Evolutionary conservation across 2,329 filamentous ascomycete species (phyloP), one percentile per base, ranked within the genome.

Genomic region (Aspergillus ochraceus): DNA sequence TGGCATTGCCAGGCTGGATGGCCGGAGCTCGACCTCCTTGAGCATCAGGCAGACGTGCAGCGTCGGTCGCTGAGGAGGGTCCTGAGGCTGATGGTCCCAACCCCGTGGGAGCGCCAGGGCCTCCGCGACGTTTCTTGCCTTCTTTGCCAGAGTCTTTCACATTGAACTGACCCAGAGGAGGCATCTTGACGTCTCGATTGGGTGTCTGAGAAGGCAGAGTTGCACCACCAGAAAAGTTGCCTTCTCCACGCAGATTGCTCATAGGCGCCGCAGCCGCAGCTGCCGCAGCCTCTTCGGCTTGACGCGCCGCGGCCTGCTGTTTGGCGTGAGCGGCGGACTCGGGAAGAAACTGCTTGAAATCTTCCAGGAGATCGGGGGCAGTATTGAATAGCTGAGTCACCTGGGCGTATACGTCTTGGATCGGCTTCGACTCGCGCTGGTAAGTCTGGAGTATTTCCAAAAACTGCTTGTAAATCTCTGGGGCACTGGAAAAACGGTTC

Each of bases 391-490:
- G 82, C 32, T 90, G 90, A 0, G 96, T 99, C 24, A 99, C 95
- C 76, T 99, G 95, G 1, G 91, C 90, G 75, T 99, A 99, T 3
- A 99, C 95, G 76, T 99, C 95, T 74, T 97, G 93, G 42, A 99
- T 99, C 0, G 95, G 96, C 73, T 98, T 98, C 55, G 95, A 96
- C 75, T 99, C 95, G 59, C 95, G 87, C 76, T 99, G 95, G 70
- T 99, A 99, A 2, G 95, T 99, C 77, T 99, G 95, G 50, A 99
- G 81, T 52, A 99, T 99, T 75, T 99, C 95, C 30, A 99, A 84
- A 72, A 99, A 99, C 73, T 99, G 94, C 76, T 99, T 99, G 81
- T 99, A 99, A 63, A 99, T 98, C 74, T 99, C 95, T 6, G 95
- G 95, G 65, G 96, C 93, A 70, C 93, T 89, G 69, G 96, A 90